Evolutionary conservation across 2,329 filamentous ascomycete genomes (phyloP).

Genomic region (Ophiostoma pallidulum): DNA sequence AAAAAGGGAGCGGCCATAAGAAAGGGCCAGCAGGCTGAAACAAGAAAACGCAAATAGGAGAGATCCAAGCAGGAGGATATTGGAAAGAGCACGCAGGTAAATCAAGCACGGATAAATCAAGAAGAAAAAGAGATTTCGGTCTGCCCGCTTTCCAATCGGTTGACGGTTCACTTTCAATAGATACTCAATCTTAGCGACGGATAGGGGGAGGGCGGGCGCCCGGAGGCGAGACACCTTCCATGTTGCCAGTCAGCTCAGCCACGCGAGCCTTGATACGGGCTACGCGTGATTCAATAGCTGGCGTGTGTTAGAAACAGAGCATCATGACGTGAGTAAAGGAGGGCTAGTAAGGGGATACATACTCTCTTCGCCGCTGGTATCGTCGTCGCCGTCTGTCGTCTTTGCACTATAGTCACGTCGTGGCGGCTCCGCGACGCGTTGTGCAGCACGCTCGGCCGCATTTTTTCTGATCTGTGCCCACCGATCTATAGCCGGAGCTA

Average conservation of each 20-base stretch:
- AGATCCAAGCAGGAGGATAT: neutral
- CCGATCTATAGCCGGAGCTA: conserved; percentile 53
- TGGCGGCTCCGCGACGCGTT: conserved; percentile 54
- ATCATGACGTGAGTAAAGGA: neutral
- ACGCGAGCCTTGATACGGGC: conserved; percentile 97
- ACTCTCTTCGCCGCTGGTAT: conserved; percentile 95
- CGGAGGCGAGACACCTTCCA: conserved; percentile 47
- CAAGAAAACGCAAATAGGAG: neutral
- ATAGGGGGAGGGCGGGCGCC: conserved; percentile 25
- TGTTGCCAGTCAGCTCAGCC: conserved; percentile 81
- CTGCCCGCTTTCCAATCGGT: neutral
- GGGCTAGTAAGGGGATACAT: conserved; percentile 32
- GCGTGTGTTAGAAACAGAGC: conserved; percentile 25
- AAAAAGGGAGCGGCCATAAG: neutral
- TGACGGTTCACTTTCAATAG: neutral
- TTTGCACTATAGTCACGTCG: conserved; percentile 48
- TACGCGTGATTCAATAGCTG: conserved; percentile 90
- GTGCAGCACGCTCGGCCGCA: conserved; percentile 68
- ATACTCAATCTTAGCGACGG: conserved; percentile 1
- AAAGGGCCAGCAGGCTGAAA: neutral
- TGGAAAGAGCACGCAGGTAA: too few species aligned
- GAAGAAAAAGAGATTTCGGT: neutral
- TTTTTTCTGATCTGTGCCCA: conserved; percentile 97
- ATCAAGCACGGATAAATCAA: too few species aligned
- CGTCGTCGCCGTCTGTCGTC: conserved; percentile 60